These are phyloP conservation scores for Silene uniflora DNA, from an alignment of 148 eudicot species.

Conservation along the genomic window DNA sequence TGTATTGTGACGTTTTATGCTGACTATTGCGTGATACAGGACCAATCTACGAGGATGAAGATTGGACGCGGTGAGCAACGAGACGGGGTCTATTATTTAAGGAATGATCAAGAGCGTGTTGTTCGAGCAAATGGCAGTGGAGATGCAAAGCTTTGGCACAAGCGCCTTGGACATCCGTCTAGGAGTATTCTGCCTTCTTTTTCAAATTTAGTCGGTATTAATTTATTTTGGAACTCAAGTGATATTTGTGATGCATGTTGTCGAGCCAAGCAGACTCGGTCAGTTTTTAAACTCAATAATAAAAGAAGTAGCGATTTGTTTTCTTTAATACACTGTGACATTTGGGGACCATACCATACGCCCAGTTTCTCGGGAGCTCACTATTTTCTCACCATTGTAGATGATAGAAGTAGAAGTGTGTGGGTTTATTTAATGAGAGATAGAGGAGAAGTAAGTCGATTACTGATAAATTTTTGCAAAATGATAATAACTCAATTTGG, in stretches of 20 bases:
- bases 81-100: neutral
- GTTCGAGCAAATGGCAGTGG: neutral
- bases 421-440: neutral
- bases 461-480: neutral
- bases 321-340: neutral
- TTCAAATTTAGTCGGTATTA: neutral
- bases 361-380: neutral
- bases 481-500: neutral
- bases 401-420: neutral
- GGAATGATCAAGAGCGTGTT: neutral
- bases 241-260: neutral
- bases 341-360: no score
- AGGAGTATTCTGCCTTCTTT: neutral
- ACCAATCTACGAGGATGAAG: neutral
- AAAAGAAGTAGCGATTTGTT: neutral
- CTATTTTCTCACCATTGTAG: slow-evolving; percentile 3
- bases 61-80: slow-evolving; percentile 6
- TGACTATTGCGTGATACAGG: slow-evolving; percentile 9
- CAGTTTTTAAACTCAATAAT: neutral
- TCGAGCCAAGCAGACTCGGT: neutral
- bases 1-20: slow-evolving; percentile 1
- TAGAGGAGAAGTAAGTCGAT: neutral
- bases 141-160: neutral
- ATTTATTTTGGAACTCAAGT: neutral
- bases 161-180: neutral